These are phyloP conservation scores for Ustilago xerochloae DNA, from an alignment of 1,284 basidiomycete species.

Conservation along the genomic window DNA sequence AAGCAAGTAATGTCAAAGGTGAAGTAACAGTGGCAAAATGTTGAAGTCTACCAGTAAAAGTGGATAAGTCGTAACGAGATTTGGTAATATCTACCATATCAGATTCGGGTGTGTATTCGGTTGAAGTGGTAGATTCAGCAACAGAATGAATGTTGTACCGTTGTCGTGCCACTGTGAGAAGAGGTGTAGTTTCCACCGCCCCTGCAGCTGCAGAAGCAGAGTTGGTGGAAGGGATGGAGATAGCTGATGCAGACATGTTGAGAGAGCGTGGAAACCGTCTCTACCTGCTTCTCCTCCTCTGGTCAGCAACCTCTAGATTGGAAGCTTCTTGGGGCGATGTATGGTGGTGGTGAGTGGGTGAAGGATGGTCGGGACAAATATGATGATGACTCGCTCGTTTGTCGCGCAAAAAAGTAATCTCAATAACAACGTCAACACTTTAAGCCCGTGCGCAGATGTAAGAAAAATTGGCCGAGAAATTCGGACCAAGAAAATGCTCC, in stretches of 20 bases:
- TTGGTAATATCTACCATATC: conserved; percentile 49
- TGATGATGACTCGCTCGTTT: too few relatives aligned
- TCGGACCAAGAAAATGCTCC: neutral
- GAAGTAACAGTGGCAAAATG: conserved; percentile 73
- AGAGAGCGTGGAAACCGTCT: too few relatives aligned
- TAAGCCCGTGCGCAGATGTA: neutral
- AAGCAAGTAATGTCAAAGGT: conserved; percentile 72
- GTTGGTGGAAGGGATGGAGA: conserved; percentile 4
- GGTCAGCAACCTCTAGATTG: neutral
- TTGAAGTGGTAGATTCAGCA: conserved; percentile 22
- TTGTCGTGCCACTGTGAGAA: conserved; percentile 29
- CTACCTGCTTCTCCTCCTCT: too few relatives aligned
- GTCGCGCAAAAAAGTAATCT: neutral
- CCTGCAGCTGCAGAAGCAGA: neutral
- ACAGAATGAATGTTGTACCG: conserved; percentile 23
- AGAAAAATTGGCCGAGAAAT: neutral
- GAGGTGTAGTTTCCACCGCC: conserved; percentile 22
- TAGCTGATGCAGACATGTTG: conserved; percentile 21
- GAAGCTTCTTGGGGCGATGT: neutral
- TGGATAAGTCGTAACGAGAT: conserved; percentile 43
- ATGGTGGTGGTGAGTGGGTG: neutral
- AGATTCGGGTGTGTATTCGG: conserved; percentile 9
- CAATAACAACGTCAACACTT: neutral
- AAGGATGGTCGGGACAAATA: neutral
- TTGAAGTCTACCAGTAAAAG: conserved; percentile 69